A percentile compares a stretch with the other conserved stretches of the same genome.
Conservation (phyloP, 768 basidiomycete species). For the Cystobasidium onofrii region DNA sequence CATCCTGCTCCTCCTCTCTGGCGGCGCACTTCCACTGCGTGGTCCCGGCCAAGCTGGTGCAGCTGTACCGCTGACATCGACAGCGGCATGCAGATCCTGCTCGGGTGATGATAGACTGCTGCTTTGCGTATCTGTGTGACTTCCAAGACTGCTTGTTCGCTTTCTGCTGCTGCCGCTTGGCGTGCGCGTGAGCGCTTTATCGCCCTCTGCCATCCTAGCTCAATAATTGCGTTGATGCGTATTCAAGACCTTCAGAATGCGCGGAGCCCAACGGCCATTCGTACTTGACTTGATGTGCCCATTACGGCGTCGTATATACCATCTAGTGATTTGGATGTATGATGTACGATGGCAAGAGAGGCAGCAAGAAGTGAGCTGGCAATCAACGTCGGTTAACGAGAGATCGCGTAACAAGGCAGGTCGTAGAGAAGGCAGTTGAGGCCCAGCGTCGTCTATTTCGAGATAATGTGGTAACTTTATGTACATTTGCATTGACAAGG, state of each 20-base stretch:
- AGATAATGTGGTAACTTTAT: no score
- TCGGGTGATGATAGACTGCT: background rate
- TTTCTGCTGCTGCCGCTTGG: background rate
- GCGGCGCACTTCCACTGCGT: slow-evolving; percentile 2
- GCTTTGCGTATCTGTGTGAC: background rate
- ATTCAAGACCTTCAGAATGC: background rate
- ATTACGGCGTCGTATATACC: background rate
- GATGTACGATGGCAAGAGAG: background rate
- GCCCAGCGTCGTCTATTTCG: no score
- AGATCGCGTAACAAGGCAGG: no score
- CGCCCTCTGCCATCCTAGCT: background rate
- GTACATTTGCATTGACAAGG: background rate
- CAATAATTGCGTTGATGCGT: background rate
- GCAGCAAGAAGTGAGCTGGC: no score
- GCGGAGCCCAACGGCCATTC: background rate
- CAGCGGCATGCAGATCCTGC: background rate
- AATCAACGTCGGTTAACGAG: no score
- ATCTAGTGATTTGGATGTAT: background rate
- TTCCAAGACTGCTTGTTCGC: slow-evolving; percentile 6
- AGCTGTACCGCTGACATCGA: background rate
- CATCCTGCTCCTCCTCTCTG: background rate
- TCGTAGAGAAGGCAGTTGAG: no score
- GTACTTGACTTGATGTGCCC: background rate
- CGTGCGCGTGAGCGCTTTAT: background rate
- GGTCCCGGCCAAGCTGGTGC: background rate